These are phyloP conservation scores for Turnera subulata DNA, from an alignment of 345 rosid genomes.

Conservation along the genomic window DNA sequence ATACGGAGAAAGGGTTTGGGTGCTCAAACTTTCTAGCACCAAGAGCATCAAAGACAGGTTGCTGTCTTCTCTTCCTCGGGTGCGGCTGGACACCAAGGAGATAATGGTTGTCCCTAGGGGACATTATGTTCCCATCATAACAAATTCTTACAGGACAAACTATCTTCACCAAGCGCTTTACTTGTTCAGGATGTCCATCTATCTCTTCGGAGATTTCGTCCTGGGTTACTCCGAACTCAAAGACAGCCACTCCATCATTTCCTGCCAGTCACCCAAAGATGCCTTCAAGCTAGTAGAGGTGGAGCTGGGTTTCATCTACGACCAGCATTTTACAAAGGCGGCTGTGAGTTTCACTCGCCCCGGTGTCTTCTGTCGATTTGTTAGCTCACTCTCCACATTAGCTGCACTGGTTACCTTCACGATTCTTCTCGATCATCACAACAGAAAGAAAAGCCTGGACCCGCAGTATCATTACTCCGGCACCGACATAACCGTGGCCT, in stretches of 20 bases:
- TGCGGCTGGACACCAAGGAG: too few species aligned
- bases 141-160: too few species aligned
- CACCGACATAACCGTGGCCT: conserved; percentile 29
- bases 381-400: neutral
- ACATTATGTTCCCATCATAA: too few species aligned
- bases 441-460: too few species aligned
- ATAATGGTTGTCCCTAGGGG: neutral
- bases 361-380: conserved; percentile 19
- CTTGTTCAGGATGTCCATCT: too few species aligned
- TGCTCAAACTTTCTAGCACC: neutral
- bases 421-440: neutral
- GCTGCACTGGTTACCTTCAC: conserved; percentile 18
- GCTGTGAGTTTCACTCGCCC: conserved; percentile 1
- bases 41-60: neutral
- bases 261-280: neutral
- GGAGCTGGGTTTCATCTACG: conserved; percentile 42
- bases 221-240: neutral
- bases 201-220: neutral
- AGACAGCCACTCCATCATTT: rapidly evolving
- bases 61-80: rapidly evolving
- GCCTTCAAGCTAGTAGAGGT: conserved; percentile 37
- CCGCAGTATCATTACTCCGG: neutral
- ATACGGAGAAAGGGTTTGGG: neutral
- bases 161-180: too few species aligned
- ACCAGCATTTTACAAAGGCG: conserved; percentile 38